phyloP scores from a whole-genome alignment of 495 filamentous ascomycete species.

The Hypomontagnella submonticulosa region DNA sequence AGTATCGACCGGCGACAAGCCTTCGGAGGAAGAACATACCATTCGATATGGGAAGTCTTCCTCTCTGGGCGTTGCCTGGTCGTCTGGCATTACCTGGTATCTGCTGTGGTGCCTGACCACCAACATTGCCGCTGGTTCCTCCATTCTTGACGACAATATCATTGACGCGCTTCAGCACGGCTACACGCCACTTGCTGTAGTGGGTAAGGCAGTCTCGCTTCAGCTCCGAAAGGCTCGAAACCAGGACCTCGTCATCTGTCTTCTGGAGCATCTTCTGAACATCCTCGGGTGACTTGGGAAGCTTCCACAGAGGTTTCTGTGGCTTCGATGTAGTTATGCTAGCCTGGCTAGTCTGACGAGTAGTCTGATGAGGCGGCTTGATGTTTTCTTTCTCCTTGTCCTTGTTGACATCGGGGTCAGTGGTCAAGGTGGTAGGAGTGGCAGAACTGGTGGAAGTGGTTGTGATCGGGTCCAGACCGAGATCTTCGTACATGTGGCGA shows the following conservation, averaged over 20 bases:
- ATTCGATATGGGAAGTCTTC: constrained; percentile 36
- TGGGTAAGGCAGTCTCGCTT: constrained; percentile 56
- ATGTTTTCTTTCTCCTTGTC: constrained; percentile 33
- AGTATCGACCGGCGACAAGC: constrained; percentile 28
- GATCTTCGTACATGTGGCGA: constrained; percentile 30
- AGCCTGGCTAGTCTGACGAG: not conserved
- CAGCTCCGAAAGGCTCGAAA: constrained; percentile 52
- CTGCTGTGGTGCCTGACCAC: constrained; percentile 21
- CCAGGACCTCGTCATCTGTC: constrained; percentile 44
- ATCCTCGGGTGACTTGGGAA: constrained; percentile 37
- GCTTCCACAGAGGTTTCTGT: constrained; percentile 15
- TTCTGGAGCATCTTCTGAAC: constrained; percentile 21
- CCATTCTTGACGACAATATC: constrained; percentile 55
- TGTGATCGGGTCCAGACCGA: constrained; percentile 14
- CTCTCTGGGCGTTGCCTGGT: constrained; percentile 32
- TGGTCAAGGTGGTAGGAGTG: not conserved
- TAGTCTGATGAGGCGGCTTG: constrained; percentile 8
- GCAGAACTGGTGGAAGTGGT: no score
- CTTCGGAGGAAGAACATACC: constrained; percentile 45
- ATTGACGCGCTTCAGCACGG: constrained; percentile 50
- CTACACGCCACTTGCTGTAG: constrained; percentile 59
- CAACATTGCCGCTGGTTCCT: constrained; percentile 38
- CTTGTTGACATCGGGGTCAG: not conserved
- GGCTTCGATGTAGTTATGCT: not conserved
- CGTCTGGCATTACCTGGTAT: constrained; percentile 42